Evolutionary conservation across 768 basidiomycete genomes (phyloP).

Genomic region (Lentinula guzmanii): DNA sequence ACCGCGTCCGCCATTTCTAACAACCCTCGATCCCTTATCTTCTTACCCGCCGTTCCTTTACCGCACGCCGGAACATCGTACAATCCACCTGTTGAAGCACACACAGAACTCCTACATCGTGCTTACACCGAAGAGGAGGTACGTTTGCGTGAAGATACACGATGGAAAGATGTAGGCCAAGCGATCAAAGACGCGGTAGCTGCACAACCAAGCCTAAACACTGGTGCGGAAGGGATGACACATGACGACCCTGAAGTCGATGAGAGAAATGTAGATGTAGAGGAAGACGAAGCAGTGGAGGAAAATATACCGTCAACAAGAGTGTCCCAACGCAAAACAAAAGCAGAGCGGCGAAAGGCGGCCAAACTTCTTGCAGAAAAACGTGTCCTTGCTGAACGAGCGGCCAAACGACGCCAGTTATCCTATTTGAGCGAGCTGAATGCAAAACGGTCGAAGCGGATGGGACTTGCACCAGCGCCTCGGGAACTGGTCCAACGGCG

Average conservation of each 20-base stretch:
- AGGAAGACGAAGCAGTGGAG: constrained; percentile 31
- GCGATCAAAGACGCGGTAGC: constrained; percentile 48
- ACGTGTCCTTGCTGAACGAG: constrained; percentile 55
- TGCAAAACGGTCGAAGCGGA: neutral
- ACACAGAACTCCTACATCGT: constrained; percentile 61
- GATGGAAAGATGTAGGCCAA: constrained; percentile 45
- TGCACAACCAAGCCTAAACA: constrained; percentile 14
- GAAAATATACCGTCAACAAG: constrained; percentile 18
- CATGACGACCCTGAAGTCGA: constrained; percentile 19
- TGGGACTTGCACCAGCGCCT: constrained; percentile 40
- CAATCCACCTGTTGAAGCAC: constrained; percentile 73
- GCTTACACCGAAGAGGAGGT: constrained; percentile 66
- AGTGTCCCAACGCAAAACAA: constrained; percentile 39
- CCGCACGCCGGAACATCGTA: constrained; percentile 88
- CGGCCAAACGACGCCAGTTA: constrained; percentile 54
- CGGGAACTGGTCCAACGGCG: constrained; percentile 31
- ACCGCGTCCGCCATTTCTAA: constrained; percentile 36
- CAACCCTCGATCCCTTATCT: constrained; percentile 45
- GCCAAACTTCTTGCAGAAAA: constrained; percentile 63
- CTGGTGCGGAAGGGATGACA: constrained; percentile 28
- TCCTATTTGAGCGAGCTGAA: constrained; percentile 17
- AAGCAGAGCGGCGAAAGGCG: constrained; percentile 65
- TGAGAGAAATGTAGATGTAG: constrained; percentile 16
- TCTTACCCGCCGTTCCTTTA: constrained; percentile 57
- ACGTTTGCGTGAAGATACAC: constrained; percentile 45